Percentiles rank a stretch among this genome's conserved stretches.
These are phyloP conservation scores for Letharia columbiana DNA, from an alignment of 495 filamentous ascomycete genomes.

Conservation along the genomic window DNA sequence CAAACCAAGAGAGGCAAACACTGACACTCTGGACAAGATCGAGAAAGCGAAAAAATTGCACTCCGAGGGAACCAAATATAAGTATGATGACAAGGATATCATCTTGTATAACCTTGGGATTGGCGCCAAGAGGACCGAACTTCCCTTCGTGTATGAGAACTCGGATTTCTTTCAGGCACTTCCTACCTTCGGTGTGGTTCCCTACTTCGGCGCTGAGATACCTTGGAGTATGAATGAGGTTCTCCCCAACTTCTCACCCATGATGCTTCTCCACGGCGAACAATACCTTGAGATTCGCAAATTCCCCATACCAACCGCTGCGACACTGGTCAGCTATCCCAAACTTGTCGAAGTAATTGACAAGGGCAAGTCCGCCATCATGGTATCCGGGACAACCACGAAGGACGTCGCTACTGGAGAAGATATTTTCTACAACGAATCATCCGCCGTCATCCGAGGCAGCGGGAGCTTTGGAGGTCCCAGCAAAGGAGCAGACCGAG, in stretches of 20 bases:
- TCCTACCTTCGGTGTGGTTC: conserved; percentile 91
- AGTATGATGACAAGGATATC: conserved; percentile 75
- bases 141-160: conserved; percentile 83
- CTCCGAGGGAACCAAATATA: conserved; percentile 67
- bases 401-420: conserved; percentile 71
- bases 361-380: conserved; percentile 85
- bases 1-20: conserved; percentile 28
- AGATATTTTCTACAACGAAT: conserved; percentile 95
- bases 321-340: conserved; percentile 68
- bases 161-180: conserved; percentile 83
- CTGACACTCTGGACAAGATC: conserved; percentile 58
- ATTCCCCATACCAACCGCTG: conserved; percentile 87
- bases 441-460: conserved; percentile 82
- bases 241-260: conserved; percentile 89
- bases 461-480: conserved; percentile 87
- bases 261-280: conserved; percentile 99
- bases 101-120: conserved; percentile 95
- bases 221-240: conserved; percentile 78
- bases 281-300: conserved; percentile 95
- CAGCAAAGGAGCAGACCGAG: conserved; percentile 68
- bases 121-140: conserved; percentile 86
- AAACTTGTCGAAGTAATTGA: conserved; percentile 91
- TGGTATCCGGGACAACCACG: conserved; percentile 71
- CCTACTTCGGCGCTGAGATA: conserved; percentile 73
- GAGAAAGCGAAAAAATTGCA: conserved; percentile 65